These are phyloP conservation scores for Athelia sp. DNA, from an alignment of 1,284 basidiomycete genomes.

Conservation along the genomic window DNA sequence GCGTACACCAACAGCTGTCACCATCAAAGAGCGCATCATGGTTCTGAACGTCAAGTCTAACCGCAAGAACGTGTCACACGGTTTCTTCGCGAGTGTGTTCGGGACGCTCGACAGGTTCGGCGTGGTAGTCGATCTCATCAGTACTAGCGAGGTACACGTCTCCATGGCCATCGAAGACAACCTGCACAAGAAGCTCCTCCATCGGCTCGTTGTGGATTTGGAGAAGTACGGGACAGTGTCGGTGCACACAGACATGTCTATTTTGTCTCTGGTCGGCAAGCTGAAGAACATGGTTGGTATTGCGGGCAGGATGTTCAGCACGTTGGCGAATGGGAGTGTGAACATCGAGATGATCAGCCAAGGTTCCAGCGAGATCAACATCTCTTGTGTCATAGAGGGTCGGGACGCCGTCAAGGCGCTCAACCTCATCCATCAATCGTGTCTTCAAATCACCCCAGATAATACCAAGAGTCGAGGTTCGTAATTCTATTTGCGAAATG, in stretches of 20 bases:
- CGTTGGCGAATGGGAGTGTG: conserved; percentile 89
- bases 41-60: conserved; percentile 97
- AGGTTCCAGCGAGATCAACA: conserved; percentile 98
- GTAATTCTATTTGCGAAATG: not conserved
- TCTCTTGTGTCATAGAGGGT: conserved; percentile 90
- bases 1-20: conserved; percentile 91
- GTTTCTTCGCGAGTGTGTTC: conserved; percentile 95
- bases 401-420: conserved; percentile 93
- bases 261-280: conserved; percentile 92
- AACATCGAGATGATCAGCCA: conserved; percentile 99
- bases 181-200: conserved; percentile 59
- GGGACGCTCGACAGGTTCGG: conserved; percentile 88
- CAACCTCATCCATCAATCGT: conserved; percentile 92
- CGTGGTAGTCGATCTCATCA: conserved; percentile 95
- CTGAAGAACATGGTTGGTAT: conserved; percentile 97
- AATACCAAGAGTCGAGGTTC: conserved; percentile 32
- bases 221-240: conserved; percentile 78
- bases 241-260: conserved; percentile 87
- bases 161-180: conserved; percentile 85
- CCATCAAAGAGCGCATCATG: conserved; percentile 94
- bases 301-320: conserved; percentile 94
- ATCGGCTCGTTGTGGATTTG: conserved; percentile 73
- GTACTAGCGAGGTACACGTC: conserved; percentile 96
- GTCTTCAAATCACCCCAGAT: conserved; percentile 59
- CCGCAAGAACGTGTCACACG: conserved; percentile 93